Conservation (phyloP, 352 stramenopile species). For the Pythium rhizo-oryzae region DNA sequence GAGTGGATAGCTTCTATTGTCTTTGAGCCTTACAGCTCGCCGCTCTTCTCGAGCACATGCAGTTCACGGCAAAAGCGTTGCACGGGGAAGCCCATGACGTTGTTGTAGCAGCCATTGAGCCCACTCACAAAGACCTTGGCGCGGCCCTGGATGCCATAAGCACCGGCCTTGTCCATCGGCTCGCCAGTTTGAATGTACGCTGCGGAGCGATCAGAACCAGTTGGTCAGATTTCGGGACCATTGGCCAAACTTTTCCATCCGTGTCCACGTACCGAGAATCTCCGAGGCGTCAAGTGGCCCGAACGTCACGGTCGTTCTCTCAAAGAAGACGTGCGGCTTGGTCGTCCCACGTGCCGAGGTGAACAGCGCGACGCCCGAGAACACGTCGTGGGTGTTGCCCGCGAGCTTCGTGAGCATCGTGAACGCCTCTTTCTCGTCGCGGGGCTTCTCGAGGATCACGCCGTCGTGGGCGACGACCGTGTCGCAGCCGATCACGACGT, state of each 20-base stretch:
- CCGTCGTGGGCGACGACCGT: slow-evolving; percentile 88
- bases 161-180: slow-evolving; percentile 93
- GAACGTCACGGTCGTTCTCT: slow-evolving; percentile 67
- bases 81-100: slow-evolving; percentile 90
- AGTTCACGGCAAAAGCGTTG: slow-evolving; percentile 77
- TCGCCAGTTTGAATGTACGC: slow-evolving; percentile 90
- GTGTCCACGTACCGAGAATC: slow-evolving; percentile 48
- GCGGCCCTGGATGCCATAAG: slow-evolving; percentile 89
- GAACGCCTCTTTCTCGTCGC: slow-evolving; percentile 80
- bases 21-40: slow-evolving; percentile 46
- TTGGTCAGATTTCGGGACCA: slow-evolving; percentile 16
- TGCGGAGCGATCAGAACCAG: slow-evolving; percentile 9
- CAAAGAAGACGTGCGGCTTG: slow-evolving; percentile 70
- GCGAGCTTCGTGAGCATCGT: slow-evolving; percentile 80
- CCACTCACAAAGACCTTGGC: slow-evolving; percentile 80
- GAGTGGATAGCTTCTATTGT: not conserved
- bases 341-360: slow-evolving; percentile 41
- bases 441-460: slow-evolving; percentile 90
- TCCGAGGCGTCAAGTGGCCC: slow-evolving; percentile 53
- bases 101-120: slow-evolving; percentile 91
- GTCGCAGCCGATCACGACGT: slow-evolving; percentile 86
- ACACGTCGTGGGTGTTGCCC: slow-evolving; percentile 76
- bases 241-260: not conserved
- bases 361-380: slow-evolving; percentile 87
- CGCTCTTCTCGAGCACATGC: slow-evolving; percentile 36